Base-by-base conservation (phyloP, 768 basidiomycete species). In the Boletus bicolor region DNA sequence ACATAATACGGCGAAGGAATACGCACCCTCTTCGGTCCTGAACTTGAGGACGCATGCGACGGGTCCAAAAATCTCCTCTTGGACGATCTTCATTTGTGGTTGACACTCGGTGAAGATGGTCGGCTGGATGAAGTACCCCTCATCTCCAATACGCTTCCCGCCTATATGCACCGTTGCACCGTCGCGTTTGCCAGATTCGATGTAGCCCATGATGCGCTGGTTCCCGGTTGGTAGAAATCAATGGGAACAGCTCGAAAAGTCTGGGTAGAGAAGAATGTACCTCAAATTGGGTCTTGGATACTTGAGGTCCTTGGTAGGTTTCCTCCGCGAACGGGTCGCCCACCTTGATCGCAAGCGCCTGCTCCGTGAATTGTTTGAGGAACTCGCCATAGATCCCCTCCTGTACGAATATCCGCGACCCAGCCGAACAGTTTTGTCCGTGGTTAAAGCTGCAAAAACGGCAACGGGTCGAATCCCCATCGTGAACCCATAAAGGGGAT, bases 121-220 rank as follows among this genome's bases (percentile, higher is more conserved):
- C 26, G 57, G 57, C 5, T 51, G 57, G 34, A 58, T 56, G 24
- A 57, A 58, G 34, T 50, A 58, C 1, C 57, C 57, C 19, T 58
- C 55, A 26, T 44, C 35, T 11, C 57, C 57, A 4, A 50, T 35
- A 15, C 30, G 55, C 15, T 42, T 24, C 5, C 57, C 57, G 10
- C 57, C 57, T 1, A 44, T 5, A 14, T 58, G 48, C 2, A 57
- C 36, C 2, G 24, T 58, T 9, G 57, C 57, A 15, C 57, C 55
- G 0, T 49, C 57, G 1, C 15, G 14, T 32, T 58, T 58, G 1
- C 57, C 57, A 4, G 57, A 50, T 10, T 57, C 26, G 17, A 58
- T 58, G 44, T 58, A 58, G 34, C 55, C 57, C 57, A 58, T 51
- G 44, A 51, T 41, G n/a, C 57, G 57, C 57, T 58, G 9, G 21